Evolutionary conservation across 2,329 filamentous ascomycete species (phyloP).

Genomic region (Phoma herbarum): DNA sequence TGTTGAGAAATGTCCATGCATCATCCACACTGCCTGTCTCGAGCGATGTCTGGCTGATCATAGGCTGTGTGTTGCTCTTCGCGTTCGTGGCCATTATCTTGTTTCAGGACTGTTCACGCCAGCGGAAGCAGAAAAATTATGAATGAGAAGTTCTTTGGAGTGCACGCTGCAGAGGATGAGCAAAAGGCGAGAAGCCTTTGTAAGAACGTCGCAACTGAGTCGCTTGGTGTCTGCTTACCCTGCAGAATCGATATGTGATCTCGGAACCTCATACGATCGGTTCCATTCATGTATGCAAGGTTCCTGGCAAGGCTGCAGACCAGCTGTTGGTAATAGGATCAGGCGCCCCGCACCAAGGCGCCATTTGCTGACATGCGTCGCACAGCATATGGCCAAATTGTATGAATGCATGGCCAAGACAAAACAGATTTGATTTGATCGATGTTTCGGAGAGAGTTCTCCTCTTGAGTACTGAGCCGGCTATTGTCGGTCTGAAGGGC

Average conservation of each 20-base stretch:
- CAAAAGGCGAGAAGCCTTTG: background rate
- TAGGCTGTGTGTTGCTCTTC: background rate
- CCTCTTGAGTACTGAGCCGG: background rate
- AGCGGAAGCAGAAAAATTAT: background rate
- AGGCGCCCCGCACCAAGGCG: slow-evolving; percentile 1
- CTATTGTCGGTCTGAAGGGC: background rate
- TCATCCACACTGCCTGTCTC: slow-evolving; percentile 11
- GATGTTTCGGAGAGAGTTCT: background rate
- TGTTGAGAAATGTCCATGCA: slow-evolving; percentile 23
- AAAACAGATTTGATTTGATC: background rate
- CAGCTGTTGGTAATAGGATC: slow-evolving; percentile 4
- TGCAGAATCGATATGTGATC: background rate
- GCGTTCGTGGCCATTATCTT: background rate
- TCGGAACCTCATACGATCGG: background rate
- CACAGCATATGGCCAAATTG: slow-evolving; percentile 7
- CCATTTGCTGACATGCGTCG: slow-evolving; percentile 18
- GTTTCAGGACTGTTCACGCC: background rate
- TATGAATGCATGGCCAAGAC: background rate
- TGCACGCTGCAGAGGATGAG: background rate
- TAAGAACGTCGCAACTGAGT: background rate
- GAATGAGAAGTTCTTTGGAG: background rate
- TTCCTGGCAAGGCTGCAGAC: background rate
- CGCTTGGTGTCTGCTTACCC: background rate
- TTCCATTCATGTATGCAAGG: background rate
- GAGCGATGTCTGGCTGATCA: background rate